A percentile compares a stretch with the other conserved stretches of the same genome.
Evolutionary conservation across 225 moss, liverwort and hornwort genomes (phyloP).

Genomic region (Marchantia paleacea): DNA sequence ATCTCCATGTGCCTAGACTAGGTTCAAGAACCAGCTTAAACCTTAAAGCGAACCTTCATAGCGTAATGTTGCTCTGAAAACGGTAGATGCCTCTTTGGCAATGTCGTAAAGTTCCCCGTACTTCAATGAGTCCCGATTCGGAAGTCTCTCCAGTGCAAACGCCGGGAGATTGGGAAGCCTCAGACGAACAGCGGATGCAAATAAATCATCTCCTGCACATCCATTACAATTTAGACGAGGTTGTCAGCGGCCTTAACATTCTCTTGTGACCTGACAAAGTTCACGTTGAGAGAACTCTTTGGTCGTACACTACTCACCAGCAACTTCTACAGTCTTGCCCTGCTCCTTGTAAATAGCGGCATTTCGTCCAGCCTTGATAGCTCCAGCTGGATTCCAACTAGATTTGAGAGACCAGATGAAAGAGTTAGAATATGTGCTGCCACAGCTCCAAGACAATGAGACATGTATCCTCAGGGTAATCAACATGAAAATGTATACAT

Average conservation of each 20-base stretch:
- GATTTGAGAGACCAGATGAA: not conserved
- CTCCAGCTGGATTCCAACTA: slow-evolving; percentile 98
- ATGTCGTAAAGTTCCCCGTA: slow-evolving; percentile 85
- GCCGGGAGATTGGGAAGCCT: slow-evolving; percentile 66
- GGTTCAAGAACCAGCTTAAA: too few species aligned
- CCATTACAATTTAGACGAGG: not conserved
- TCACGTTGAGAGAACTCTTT: not conserved
- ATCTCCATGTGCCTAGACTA: not conserved
- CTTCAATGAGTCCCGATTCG: slow-evolving; percentile 77
- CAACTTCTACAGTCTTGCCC: slow-evolving; percentile 59
- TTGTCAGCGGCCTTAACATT: not conserved
- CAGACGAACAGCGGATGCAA: slow-evolving; percentile 60
- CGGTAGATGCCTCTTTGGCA: slow-evolving; percentile 67
- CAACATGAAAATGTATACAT: too few species aligned
- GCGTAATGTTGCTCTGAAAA: slow-evolving; percentile 87
- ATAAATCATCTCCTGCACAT: slow-evolving; percentile 73
- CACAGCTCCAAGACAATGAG: not conserved
- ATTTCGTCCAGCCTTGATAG: slow-evolving; percentile 85
- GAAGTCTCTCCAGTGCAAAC: slow-evolving; percentile 77
- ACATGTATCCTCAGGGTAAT: not conserved
- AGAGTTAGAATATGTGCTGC: not conserved
- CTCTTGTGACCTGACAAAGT: not conserved
- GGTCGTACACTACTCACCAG: slow-evolving; percentile 41
- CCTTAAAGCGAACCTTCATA: slow-evolving; percentile 48
- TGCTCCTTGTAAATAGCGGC: slow-evolving; percentile 67